Evolutionary conservation across 2,329 filamentous ascomycete genomes (phyloP), one percentile per base, ranked within the genome.

Genomic region (Talaromyces pinophilus): DNA sequence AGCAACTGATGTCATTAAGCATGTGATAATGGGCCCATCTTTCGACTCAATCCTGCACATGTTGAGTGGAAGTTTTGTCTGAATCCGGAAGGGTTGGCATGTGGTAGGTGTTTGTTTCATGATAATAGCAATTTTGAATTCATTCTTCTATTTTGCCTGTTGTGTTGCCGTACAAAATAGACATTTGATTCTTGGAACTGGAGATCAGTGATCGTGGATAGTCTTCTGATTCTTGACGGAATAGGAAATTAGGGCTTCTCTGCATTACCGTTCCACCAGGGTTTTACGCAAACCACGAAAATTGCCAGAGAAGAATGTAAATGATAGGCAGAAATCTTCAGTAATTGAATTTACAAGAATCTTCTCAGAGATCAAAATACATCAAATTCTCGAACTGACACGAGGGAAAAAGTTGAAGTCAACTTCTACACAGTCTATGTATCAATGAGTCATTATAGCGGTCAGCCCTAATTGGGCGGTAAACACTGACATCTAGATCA

Each of bases 381-480:
- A 30, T 54, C 17, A n/a, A n/a, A n/a, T n/a, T 4, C 7, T 52
- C 28, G 15, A n/a, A 5, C n/a, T 52, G 48, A 4, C 25, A 52
- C 1, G 5, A 30, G 15, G 7, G 2, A 38, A 40, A 17, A 22
- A 17, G 52, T 35, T 15, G n/a, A 55, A 55, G 30, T 35, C 52
- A 35, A 55, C 17, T 55, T 17, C 48, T 52, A 30, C 25, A 52
- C 7, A 28, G 6, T 52, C 48, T 11, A 25, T 5, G 7, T 35
- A 1, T 19, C 8, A 57, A 38, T 62, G 59, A 62, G 42, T 62
- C 59, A 62, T 62, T 62, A 50, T 62, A 38, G 59, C 59, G 44
- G 59, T 62, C 59, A 62, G 22, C 44, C 55, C 25, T 48, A 48
- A 63, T 63, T 52, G 61, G 62, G 62, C 48, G 25, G 62, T 40